Conservation (phyloP, 352 stramenopile genomes). For the Albugo laibachii region DNA sequence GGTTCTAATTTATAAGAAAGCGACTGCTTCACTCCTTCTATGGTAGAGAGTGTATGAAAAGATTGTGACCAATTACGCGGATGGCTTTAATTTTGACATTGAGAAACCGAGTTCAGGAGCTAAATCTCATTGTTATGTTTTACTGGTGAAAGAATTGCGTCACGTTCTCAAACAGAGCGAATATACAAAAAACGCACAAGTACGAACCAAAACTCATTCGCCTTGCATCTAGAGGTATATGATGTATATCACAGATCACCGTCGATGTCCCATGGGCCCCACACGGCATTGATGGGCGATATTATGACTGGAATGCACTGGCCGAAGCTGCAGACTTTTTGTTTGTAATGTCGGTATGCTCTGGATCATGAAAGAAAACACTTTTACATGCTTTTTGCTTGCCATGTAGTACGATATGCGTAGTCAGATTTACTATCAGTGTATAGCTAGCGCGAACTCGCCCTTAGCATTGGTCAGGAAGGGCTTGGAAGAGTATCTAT, state of each 20-base stretch:
- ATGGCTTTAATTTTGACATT: constrained; percentile 73
- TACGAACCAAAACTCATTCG: constrained; percentile 5
- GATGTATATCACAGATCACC: constrained; percentile 22
- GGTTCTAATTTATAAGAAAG: neutral
- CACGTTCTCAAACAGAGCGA: constrained; percentile 21
- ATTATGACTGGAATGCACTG: constrained; percentile 64
- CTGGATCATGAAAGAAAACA: neutral
- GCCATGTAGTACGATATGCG: constrained; percentile 74
- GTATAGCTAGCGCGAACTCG: constrained; percentile 70
- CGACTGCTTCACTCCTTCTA: neutral
- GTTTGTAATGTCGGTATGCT: constrained; percentile 77
- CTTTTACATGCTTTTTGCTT: neutral
- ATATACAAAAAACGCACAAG: constrained; percentile 42
- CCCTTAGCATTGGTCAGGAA: constrained; percentile 45
- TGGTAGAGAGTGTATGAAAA: constrained; percentile 24
- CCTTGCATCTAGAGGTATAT: neutral
- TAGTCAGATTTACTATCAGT: constrained; percentile 81
- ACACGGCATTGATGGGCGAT: constrained; percentile 53
- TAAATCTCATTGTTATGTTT: constrained; percentile 21
- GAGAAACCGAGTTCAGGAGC: constrained; percentile 36
- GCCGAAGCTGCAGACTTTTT: constrained; percentile 52
- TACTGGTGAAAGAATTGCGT: constrained; percentile 43
- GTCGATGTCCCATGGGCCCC: constrained; percentile 70
- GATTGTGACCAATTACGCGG: constrained; percentile 44
- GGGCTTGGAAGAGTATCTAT: constrained; percentile 57